A percentile compares a stretch with the other conserved stretches of the same genome.
phyloP scores from a whole-genome alignment of 305 asterid genomes.

The Fraxinus ornus region DNA sequence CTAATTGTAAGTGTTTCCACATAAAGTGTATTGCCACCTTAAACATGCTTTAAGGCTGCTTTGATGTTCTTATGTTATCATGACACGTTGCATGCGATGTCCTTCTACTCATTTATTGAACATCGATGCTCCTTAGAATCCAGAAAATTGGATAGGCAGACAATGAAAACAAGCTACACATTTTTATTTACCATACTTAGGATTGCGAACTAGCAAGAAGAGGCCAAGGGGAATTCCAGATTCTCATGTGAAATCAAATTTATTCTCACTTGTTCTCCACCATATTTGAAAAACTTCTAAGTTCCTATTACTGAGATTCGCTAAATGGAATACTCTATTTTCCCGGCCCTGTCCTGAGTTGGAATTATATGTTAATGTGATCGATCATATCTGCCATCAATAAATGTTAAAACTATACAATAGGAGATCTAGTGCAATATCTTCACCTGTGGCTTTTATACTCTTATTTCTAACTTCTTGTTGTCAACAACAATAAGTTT shows the following conservation, averaged over 20 bases:
- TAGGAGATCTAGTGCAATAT: neutral
- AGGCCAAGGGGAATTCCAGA: neutral
- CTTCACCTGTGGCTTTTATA: neutral
- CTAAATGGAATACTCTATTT: neutral
- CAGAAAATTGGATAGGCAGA: neutral
- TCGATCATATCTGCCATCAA: neutral
- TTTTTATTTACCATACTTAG: neutral
- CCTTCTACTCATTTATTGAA: neutral
- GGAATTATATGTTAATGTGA: neutral
- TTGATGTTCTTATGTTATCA: neutral
- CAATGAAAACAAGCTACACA: neutral
- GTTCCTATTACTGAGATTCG: neutral
- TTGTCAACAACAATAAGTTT: neutral
- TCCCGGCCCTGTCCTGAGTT: neutral
- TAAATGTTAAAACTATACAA: neutral
- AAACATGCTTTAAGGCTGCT: neutral
- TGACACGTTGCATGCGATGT: neutral
- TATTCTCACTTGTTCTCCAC: neutral
- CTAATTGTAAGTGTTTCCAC: conserved; percentile 61
- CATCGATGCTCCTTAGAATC: neutral
- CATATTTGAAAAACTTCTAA: neutral
- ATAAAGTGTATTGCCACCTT: neutral
- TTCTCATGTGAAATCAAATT: neutral
- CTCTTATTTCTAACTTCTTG: neutral
- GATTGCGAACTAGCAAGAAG: neutral